phyloP scores from a whole-genome alignment of 1,284 basidiomycete genomes.

The Cryptococcus jaspeensis region DNA sequence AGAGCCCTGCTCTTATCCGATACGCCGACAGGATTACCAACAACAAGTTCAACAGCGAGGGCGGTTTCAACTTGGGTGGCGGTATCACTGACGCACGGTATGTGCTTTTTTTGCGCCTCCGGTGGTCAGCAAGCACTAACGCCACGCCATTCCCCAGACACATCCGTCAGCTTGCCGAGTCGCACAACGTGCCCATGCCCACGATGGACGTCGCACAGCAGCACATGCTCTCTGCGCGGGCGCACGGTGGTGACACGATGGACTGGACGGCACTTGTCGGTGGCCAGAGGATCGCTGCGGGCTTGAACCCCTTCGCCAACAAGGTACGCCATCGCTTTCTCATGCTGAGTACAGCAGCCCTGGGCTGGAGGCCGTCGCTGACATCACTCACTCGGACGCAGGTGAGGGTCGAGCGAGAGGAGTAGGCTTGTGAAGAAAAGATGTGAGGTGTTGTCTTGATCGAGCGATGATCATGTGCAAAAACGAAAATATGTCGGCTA shows the following conservation, averaged over 20 bases:
- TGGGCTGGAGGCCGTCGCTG: too few species aligned
- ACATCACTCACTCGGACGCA: too few species aligned
- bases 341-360: too few species aligned
- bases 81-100: slow-evolving; percentile 78
- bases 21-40: slow-evolving; percentile 36
- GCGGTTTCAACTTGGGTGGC: slow-evolving; percentile 82
- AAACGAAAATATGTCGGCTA: too few species aligned
- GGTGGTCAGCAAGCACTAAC: not conserved
- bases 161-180: slow-evolving; percentile 55
- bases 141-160: slow-evolving; percentile 31
- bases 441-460: too few species aligned
- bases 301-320: slow-evolving; percentile 48
- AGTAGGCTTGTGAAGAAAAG: not conserved
- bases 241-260: slow-evolving; percentile 52
- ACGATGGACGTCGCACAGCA: slow-evolving; percentile 69
- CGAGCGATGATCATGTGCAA: too few species aligned
- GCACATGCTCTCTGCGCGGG: slow-evolving; percentile 73
- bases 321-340: slow-evolving; percentile 18
- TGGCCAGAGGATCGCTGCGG: slow-evolving; percentile 50
- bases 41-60: slow-evolving; percentile 70
- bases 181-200: slow-evolving; percentile 76
- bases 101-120: slow-evolving; percentile 20
- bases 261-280: slow-evolving; percentile 52
- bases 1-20: slow-evolving; percentile 29
- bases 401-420: not conserved